phyloP scores from a whole-genome alignment of 805 yeast species.

The Starmerella khaoyaiensis region DNA sequence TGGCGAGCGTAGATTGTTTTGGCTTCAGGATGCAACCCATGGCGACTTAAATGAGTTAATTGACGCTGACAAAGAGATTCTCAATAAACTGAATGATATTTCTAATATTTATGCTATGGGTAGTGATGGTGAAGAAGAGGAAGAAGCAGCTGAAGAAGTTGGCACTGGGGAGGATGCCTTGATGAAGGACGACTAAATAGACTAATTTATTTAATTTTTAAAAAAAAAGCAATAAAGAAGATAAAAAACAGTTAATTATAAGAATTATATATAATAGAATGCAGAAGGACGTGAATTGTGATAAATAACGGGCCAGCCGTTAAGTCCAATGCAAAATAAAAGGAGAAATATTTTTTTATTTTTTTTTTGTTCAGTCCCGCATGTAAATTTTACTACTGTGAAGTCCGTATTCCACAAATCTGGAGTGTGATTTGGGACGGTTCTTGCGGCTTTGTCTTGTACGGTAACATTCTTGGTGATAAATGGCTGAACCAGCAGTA shows the following conservation, averaged over 20 bases:
- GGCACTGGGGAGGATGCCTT: not conserved
- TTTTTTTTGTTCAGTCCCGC: conserved; percentile 3
- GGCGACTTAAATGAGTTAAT: conserved; percentile 46
- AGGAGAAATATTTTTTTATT: not conserved
- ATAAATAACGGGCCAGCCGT: conserved; percentile 1
- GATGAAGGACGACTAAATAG: not conserved
- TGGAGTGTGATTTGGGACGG: conserved; percentile 1
- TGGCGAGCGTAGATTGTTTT: conserved; percentile 42
- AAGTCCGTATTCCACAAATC: conserved; percentile 32
- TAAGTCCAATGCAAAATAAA: not conserved
- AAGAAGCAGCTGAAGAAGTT: conserved; percentile 15
- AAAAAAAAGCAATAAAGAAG: not conserved
- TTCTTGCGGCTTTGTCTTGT: not conserved
- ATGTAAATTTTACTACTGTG: conserved; percentile 30
- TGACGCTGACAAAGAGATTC: conserved; percentile 41
- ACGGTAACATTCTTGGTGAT: conserved; percentile 11
- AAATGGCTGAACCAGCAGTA: not conserved
- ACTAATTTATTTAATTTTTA: not conserved
- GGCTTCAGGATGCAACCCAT: conserved; percentile 69
- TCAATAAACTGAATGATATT: conserved; percentile 37
- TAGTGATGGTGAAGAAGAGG: conserved; percentile 14
- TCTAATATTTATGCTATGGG: too few species aligned
- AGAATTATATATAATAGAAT: too few species aligned
- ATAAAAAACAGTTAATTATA: too few species aligned
- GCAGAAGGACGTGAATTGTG: too few species aligned